Percentiles rank a stretch among this genome's conserved stretches.
These are phyloP conservation scores for Fraxinus dipetala DNA, from an alignment of 305 asterid species.

Conservation along the genomic window DNA sequence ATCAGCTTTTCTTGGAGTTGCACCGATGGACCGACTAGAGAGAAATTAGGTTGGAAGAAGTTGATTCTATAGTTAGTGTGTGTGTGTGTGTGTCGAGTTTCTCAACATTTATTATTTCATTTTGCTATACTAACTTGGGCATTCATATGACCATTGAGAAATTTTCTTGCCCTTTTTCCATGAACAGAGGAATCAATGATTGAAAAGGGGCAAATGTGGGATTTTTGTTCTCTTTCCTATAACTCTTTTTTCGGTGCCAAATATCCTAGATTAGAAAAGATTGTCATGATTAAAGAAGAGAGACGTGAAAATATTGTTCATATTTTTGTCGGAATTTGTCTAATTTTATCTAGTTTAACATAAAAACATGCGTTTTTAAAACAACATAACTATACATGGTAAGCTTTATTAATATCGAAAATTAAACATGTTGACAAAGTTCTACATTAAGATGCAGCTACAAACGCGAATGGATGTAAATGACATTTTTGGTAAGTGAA, in stretches of 20 bases:
- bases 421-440: not conserved
- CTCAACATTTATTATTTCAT: not conserved
- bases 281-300: not conserved
- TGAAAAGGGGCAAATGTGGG: not conserved
- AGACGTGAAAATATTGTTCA: not conserved
- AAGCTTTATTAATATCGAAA: not conserved
- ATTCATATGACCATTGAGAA: not conserved
- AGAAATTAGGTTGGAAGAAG: not conserved
- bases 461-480: not conserved
- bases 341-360: not conserved
- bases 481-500: not conserved
- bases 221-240: not conserved
- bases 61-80: not conserved
- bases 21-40: no score
- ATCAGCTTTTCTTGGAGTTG: no score
- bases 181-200: not conserved
- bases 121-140: not conserved
- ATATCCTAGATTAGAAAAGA: not conserved
- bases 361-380: not conserved
- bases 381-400: not conserved
- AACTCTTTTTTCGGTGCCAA: not conserved
- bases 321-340: not conserved
- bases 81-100: not conserved
- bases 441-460: not conserved
- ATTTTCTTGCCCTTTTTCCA: not conserved